A percentile compares a stretch with the other conserved stretches of the same genome.
Evolutionary conservation across 306 rosid genomes (phyloP).

Genomic region (Lupinus albus): DNA sequence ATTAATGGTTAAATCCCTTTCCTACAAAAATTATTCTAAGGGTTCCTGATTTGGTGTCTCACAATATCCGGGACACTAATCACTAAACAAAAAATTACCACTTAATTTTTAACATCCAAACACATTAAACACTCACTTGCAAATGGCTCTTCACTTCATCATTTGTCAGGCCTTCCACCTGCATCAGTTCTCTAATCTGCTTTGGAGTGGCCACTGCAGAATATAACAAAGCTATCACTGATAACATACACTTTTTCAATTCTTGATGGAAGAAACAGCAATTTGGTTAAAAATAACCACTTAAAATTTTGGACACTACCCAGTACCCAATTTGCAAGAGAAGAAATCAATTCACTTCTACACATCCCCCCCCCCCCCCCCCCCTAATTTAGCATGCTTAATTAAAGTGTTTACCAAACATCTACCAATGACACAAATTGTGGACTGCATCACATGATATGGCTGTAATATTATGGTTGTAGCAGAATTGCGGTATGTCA

Average conservation of each 20-base stretch:
- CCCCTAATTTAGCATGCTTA: constrained; percentile 3
- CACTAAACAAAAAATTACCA: too few relatives aligned
- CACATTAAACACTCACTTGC: constrained; percentile 54
- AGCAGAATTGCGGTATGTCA: too few relatives aligned
- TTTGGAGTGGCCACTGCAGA: constrained; percentile 90
- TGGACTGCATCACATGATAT: too few relatives aligned
- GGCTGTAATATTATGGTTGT: too few relatives aligned
- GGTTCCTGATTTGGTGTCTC: too few relatives aligned
- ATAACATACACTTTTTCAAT: constrained; percentile 12
- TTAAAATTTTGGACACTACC: not conserved
- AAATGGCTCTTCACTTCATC: constrained; percentile 98
- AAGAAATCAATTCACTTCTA: constrained; percentile 18
- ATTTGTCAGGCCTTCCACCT: constrained; percentile 81
- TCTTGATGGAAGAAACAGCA: not conserved
- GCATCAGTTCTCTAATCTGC: constrained; percentile 89
- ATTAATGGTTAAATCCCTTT: too few relatives aligned
- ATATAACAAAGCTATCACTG: constrained; percentile 33
- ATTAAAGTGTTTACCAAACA: not conserved
- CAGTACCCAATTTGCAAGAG: constrained; percentile 4
- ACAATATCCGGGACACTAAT: too few relatives aligned
- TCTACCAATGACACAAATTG: too few relatives aligned
- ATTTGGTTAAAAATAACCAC: not conserved
- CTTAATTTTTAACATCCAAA: too few relatives aligned
- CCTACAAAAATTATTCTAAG: too few relatives aligned
- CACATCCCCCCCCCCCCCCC: constrained; percentile 2